Conservation (phyloP, 2,329 filamentous ascomycete genomes). For the Ambrosiella cleistominuta region DNA sequence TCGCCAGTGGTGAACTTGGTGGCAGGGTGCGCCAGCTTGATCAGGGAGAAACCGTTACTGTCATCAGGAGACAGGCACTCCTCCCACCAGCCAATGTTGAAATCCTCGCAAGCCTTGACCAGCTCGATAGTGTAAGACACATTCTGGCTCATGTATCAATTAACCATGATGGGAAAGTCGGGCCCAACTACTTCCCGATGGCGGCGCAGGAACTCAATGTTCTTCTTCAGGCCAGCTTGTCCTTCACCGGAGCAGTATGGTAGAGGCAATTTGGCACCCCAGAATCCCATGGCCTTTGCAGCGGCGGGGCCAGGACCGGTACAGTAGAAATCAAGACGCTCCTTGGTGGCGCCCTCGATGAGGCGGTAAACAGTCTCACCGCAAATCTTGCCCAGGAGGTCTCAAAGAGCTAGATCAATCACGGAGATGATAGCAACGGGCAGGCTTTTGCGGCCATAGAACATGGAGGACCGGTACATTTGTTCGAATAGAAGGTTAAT, state of each 20-base stretch:
- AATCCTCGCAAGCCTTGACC: conserved; percentile 62
- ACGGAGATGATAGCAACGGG: conserved; percentile 84
- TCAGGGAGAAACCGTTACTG: conserved; percentile 72
- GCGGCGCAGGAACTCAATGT: conserved; percentile 72
- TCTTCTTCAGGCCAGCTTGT: conserved; percentile 64
- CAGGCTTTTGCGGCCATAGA: conserved; percentile 86
- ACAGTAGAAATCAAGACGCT: conserved; percentile 82
- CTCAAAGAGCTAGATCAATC: conserved; percentile 85
- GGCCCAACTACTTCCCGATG: conserved; percentile 73
- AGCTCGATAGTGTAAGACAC: conserved; percentile 86
- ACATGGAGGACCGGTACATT: conserved; percentile 93
- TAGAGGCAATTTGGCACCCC: conserved; percentile 75
- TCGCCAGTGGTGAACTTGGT: conserved; percentile 92
- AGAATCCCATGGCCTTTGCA: conserved; percentile 75
- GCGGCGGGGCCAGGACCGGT: conserved; percentile 71
- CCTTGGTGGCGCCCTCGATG: conserved; percentile 76
- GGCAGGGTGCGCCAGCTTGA: conserved; percentile 79
- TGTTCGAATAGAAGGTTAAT: conserved; percentile 88
- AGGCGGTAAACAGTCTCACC: conserved; percentile 89
- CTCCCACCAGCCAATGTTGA: conserved; percentile 96
- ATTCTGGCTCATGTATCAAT: conserved; percentile 94
- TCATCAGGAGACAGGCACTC: conserved; percentile 85
- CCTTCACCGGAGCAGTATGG: conserved; percentile 84
- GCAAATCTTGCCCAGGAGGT: conserved; percentile 76
- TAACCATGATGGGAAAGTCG: conserved; percentile 84